Evolutionary conservation across 2,329 filamentous ascomycete genomes (phyloP), one percentile per base, ranked within the genome.

Genomic region (Microdochium nivale): DNA sequence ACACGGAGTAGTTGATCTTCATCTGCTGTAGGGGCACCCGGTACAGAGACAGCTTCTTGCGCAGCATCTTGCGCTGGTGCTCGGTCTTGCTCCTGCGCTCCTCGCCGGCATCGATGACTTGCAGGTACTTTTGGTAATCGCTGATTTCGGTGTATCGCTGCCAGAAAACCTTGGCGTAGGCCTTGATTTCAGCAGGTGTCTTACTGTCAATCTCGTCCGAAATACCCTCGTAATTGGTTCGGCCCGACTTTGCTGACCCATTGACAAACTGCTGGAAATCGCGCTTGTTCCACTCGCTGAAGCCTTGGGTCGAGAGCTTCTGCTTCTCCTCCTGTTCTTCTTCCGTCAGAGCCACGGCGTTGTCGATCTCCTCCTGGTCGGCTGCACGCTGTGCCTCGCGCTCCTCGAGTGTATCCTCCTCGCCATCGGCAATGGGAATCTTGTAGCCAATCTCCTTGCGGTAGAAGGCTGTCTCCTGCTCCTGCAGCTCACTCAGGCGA

Each of bases 181-280:
- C 83, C 67, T 89, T 90, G 62, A 99, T 86, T 67, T 99, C 91
- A 1, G 86, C 78, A 0, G 86, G 76, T 5, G 81, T 84, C 75
- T 99, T 99, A 75, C 85, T 91, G 65, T 96, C 94, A 46, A 97
- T 85, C 65, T 99, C 94, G 3, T 85, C 80, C 0, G 92, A 83
- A 60, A 99, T 99, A 40, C 81, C 81, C 25, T 87, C 86, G 63
- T 88, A 96, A 65, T 94, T 90, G 37, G 80, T 83, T 47, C 94
- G 88, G 2, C 94, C 94, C 63, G 91, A 95, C 66, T 92, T 94
- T 54, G 90, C 92, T 32, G 90, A 95, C 21, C 90, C 91, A 62
- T 97, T 96, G 70, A 99, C 79, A 67, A 99, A 99, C 60, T 97
- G 94, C 65, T 97, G 92, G 72, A 97, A 99, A 68, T 99, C 95